Evolutionary conservation across 2,329 filamentous ascomycete genomes (phyloP), one percentile per base, ranked within the genome.

Genomic region (Grosmannia penicillata): DNA sequence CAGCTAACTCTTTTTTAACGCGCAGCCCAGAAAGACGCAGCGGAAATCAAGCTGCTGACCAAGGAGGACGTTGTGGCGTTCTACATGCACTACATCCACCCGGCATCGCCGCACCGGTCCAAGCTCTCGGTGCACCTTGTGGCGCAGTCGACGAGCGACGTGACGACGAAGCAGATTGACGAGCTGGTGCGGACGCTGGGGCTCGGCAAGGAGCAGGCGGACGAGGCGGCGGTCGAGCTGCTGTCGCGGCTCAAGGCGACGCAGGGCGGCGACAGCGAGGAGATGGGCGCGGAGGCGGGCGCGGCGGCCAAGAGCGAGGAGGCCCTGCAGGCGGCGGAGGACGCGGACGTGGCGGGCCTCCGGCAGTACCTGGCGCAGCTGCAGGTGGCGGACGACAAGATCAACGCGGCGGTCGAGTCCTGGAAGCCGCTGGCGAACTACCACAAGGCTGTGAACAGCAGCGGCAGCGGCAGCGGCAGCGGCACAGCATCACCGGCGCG

Each of bases 101-200:
- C 87, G 1, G 60, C 66, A 1, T 95, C 89, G 4, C 59, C 69
- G 0, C 65, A 63, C 1, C 75, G 91, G 35, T 78, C 85, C n/a
- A 94, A 95, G 54, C 59, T 93, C 7, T 78, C 84, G 1, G 75
- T 95, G 14, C 82, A 96, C 53, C 65, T 96, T 19, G 71, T 80
- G 39, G 89, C 89, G 0, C 82, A 89, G 52, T 69, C 72, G 3
- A 61, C 62, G 37, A 65, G 68, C 22, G 62, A 65, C 21, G 57
- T 59, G 36, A 57, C 51, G 14, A 53, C 50, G 27, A 55, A 59
- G 39, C 62, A 68, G 52, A 57, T 64, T 28, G 50, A 55, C 23
- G 58, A 62, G 3, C 53, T 62, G 24, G 51, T 63, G 43, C 53
- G 55, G 40, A 51, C 57, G 1, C 48, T 59, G 8, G 53, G 51